phyloP scores from a whole-genome alignment of 164 flowering plant species.

The Tetrastigma voinierianum region DNA sequence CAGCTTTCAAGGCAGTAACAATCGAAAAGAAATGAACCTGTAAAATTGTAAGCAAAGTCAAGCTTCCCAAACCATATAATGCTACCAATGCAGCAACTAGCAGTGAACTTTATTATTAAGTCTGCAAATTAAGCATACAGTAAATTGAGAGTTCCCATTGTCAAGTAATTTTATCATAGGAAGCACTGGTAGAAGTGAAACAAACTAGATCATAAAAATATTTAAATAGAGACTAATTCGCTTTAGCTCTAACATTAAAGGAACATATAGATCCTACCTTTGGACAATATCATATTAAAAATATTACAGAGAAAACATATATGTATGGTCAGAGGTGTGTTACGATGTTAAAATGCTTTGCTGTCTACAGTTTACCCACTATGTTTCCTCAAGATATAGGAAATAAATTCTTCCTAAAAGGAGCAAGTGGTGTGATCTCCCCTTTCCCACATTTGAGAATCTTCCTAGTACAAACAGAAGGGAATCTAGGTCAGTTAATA shows the following conservation, averaged over 20 bases:
- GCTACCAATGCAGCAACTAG: not conserved
- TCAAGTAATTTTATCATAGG: not conserved
- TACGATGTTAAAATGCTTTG: too few species aligned
- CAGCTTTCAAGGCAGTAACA: conserved; percentile 59
- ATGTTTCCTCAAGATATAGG: too few species aligned
- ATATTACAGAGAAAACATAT: not conserved
- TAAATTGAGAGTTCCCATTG: not conserved
- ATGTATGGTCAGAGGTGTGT: too few species aligned
- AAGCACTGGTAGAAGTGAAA: not conserved
- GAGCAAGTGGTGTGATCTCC: too few species aligned
- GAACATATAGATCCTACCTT: not conserved
- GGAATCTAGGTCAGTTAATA: too few species aligned
- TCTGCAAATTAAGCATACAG: not conserved
- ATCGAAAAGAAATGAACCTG: conserved; percentile 98
- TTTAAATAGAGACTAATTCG: not conserved
- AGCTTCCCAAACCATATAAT: not conserved
- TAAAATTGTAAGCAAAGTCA: conserved; percentile 13
- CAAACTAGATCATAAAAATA: not conserved
- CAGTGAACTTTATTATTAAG: not conserved
- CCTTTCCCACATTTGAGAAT: too few species aligned
- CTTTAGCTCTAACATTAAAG: not conserved
- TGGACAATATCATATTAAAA: not conserved
- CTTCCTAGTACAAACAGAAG: too few species aligned
- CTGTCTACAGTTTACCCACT: too few species aligned
- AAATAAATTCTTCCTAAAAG: too few species aligned